A percentile compares a stretch with the other conserved stretches of the same genome.
Evolutionary conservation across 192 early-diverging fungal species (phyloP).

Genomic region (Backusella australiensis): DNA sequence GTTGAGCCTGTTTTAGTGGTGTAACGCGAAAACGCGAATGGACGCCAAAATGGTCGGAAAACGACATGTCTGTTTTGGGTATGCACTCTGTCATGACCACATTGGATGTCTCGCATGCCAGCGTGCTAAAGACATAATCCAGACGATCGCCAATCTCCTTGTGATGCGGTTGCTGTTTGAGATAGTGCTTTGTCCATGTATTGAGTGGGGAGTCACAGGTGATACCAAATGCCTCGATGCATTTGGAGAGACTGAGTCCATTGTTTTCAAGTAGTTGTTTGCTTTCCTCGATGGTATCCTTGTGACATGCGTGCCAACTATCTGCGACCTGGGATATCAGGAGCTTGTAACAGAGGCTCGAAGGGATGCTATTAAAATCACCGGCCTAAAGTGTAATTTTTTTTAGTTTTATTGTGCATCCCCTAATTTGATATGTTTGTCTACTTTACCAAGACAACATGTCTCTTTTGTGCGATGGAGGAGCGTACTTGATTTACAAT

Average conservation of each 20-base stretch:
- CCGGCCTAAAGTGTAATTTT: conserved; percentile 33
- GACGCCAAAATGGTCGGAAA: conserved; percentile 55
- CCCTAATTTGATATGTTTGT: not conserved
- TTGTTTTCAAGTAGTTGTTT: not conserved
- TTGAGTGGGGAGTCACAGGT: conserved; percentile 56
- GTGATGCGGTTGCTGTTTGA: conserved; percentile 34
- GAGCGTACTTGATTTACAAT: conserved; percentile 38
- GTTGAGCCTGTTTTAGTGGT: not conserved
- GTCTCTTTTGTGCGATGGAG: conserved; percentile 45
- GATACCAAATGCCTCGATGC: conserved; percentile 40
- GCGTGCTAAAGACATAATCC: conserved; percentile 52
- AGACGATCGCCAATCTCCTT: conserved; percentile 42
- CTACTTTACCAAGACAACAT: conserved; percentile 50
- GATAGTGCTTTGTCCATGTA: conserved; percentile 44
- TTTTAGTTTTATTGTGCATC: not conserved
- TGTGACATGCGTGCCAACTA: conserved; percentile 40
- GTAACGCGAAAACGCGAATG: conserved; percentile 36
- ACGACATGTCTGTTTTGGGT: conserved; percentile 25
- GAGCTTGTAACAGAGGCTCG: conserved; percentile 39
- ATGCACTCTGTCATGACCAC: conserved; percentile 33
- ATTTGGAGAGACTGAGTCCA: not conserved
- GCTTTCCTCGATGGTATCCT: not conserved
- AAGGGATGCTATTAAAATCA: conserved; percentile 49
- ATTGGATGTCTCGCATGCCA: conserved; percentile 32
- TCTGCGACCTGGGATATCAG: conserved; percentile 46